Conservation (phyloP, 805 yeast species). For the Starmerella geochares region DNA sequence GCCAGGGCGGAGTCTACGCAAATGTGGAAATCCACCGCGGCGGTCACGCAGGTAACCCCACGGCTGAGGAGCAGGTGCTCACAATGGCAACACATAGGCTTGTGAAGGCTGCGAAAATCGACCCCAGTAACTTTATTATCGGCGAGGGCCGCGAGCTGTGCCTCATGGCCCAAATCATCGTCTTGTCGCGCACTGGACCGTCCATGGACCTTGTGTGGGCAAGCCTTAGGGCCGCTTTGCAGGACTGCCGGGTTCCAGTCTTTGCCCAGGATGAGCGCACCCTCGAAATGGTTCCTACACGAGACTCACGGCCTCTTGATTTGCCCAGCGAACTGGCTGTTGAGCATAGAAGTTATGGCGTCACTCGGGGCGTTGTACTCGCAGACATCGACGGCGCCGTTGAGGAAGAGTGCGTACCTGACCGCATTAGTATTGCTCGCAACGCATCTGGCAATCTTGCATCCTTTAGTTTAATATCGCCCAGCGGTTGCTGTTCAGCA, state of each 20-base stretch:
- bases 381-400: constrained; percentile 79
- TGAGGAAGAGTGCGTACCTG: constrained; percentile 54
- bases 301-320: constrained; percentile 29
- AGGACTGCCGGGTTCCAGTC: constrained; percentile 51
- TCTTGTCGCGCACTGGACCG: constrained; percentile 75
- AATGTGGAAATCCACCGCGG: constrained; percentile 71
- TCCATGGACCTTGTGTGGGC: constrained; percentile 66
- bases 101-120: constrained; percentile 46
- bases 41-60: constrained; percentile 58
- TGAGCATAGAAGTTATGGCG: constrained; percentile 47
- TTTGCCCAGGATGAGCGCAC: constrained; percentile 51
- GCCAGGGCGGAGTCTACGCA: constrained; percentile 49
- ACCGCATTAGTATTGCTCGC: constrained; percentile 42
- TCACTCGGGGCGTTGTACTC: constrained; percentile 40
- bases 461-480: constrained; percentile 1
- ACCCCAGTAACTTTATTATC: constrained; percentile 32
- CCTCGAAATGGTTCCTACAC: constrained; percentile 35
- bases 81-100: constrained; percentile 57
- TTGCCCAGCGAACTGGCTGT: constrained; percentile 35
- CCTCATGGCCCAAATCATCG: constrained; percentile 61
- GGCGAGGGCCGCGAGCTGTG: constrained; percentile 39
- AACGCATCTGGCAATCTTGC: not conserved
- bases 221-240: constrained; percentile 53
- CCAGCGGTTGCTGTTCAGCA: constrained; percentile 1
- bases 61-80: constrained; percentile 71